Evolutionary conservation across 352 stramenopile genomes (phyloP).

Genomic region (Globisporangium okanoganense): DNA sequence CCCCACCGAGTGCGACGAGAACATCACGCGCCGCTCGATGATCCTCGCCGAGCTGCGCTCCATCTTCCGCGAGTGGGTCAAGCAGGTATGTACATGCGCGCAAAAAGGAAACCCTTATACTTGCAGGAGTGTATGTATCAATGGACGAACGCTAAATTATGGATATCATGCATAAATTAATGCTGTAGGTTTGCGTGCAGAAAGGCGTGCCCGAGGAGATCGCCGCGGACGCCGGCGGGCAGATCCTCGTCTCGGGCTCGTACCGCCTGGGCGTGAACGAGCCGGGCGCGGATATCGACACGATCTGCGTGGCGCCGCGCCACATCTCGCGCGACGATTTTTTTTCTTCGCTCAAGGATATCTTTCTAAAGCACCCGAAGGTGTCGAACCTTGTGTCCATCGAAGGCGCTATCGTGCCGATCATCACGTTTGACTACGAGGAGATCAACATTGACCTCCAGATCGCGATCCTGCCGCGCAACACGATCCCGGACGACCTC

Average conservation of each 20-base stretch:
- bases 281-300: conserved; percentile 97
- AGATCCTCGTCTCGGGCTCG: conserved; percentile 88
- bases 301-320: conserved; percentile 95
- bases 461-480: conserved; percentile 93
- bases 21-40: conserved; percentile 83
- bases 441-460: conserved; percentile 99
- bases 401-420: conserved; percentile 92
- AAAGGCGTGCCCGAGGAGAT: conserved; percentile 87
- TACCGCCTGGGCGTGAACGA: conserved; percentile 97
- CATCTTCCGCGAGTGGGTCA: conserved; percentile 86
- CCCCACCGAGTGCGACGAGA: conserved; percentile 68
- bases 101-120: background rate
- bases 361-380: conserved; percentile 91
- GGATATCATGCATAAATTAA: background rate
- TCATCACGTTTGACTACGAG: conserved; percentile 98
- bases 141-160: conserved; percentile 4
- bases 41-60: conserved; percentile 82
- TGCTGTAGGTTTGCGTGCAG: conserved; percentile 53
- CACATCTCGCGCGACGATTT: conserved; percentile 96
- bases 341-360: conserved; percentile 91
- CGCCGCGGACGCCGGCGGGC: conserved; percentile 75
- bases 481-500: conserved; percentile 86
- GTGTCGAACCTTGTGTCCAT: conserved; percentile 88
- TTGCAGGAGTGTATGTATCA: background rate
- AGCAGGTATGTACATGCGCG: conserved; percentile 29